Evolutionary conservation across 768 basidiomycete genomes (phyloP), one percentile per base, ranked within the genome.

Genomic region (Mycena rosella): DNA sequence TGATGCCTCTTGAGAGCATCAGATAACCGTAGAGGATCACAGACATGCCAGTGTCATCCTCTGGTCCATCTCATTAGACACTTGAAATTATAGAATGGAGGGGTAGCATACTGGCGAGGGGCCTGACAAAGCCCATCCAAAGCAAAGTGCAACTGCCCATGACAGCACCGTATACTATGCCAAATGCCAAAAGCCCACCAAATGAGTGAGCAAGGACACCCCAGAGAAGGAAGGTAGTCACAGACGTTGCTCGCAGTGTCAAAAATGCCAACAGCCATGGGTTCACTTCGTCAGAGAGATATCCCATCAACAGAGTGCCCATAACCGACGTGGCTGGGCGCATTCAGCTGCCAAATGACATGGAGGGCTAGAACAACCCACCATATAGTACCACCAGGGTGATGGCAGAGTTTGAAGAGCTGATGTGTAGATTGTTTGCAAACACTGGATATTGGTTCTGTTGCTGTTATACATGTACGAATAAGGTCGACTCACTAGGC

Each of bases 211-310:
- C 72, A 5, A 76, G 60, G 14, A 76, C 64, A n/a, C 77, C 77
- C 77, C 77, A 78, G 17, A 77, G 58, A 27, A 76, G 38, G 58
- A 78, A 77, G 6, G 75, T 76, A 17, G 67, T 61, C 15, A 73
- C 26, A 1, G 75, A 75, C 3, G 70, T 65, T 14, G 53, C 38
- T 8, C 73, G 26, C 7, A 77, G 70, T 5, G 60, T 58, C 18
- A 45, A 24, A 13, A 72, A 20, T 5, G 72, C 72, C 20, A 72
- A 36, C 11, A 69, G 26, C 71, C 69, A 72, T 8, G 75, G 69
- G 51, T 75, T 67, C 48, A 75, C 20, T 36, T 58, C 73, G 61
- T 79, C 78, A 15, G 75, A 72, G 17, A 79, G 63, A 30, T 69
- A 67, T n/a, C 78, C 78, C 53, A 76, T 62, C 5, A 59, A 65